A percentile compares a stretch with the other conserved stretches of the same genome.
phyloP scores from a whole-genome alignment of 148 eudicot species.

The Rhododendron mucronatum region DNA sequence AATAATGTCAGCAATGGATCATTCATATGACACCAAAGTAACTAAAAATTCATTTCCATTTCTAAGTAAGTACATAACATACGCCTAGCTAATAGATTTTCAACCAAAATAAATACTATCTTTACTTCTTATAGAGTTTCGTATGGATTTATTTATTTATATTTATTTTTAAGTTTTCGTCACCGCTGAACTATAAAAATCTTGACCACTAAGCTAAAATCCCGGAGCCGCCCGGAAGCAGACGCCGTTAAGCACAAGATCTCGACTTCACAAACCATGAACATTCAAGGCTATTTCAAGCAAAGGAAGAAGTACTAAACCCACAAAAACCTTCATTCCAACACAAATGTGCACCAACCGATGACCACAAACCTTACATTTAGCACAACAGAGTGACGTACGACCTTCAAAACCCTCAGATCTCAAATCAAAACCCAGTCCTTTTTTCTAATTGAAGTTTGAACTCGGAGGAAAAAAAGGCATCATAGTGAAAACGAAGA shows the following conservation, averaged over 20 bases:
- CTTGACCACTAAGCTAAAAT: background rate
- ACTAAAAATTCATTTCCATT: background rate
- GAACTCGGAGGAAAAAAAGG: background rate
- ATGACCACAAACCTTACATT: background rate
- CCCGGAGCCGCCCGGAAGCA: background rate
- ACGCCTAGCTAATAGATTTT: background rate
- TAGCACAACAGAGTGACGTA: background rate
- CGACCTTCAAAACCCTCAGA: slow-evolving; percentile 18
- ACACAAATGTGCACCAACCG: slow-evolving; percentile 6
- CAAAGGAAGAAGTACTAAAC: background rate
- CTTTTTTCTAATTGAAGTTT: background rate
- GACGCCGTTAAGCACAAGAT: background rate
- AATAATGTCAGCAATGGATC: background rate
- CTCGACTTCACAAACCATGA: background rate
- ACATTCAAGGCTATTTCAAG: background rate
- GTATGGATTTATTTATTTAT: background rate
- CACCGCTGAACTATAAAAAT: background rate
- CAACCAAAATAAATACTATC: background rate
- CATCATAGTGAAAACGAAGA: background rate
- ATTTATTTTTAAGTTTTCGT: background rate
- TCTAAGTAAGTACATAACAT: no score
- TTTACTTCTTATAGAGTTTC: background rate
- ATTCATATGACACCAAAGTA: background rate
- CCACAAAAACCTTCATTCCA: background rate
- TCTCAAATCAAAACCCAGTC: slow-evolving; percentile 11